phyloP scores from a whole-genome alignment of 257 asterid genomes.

The Henckelia pumila region DNA sequence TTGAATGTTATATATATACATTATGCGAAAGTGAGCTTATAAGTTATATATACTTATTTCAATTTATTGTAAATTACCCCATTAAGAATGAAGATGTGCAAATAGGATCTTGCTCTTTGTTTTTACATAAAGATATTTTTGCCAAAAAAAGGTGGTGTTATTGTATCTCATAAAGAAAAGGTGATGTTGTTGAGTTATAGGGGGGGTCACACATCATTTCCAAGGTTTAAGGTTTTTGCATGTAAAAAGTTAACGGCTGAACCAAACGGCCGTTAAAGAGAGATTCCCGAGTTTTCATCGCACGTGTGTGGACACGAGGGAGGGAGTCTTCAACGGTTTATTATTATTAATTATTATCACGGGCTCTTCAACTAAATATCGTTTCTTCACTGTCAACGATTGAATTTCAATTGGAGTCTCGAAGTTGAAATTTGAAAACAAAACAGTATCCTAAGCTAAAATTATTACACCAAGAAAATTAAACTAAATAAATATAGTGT shows the following conservation, averaged over 20 bases:
- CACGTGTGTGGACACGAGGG: slow-evolving; percentile 39
- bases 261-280: slow-evolving; percentile 21
- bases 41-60: too few relatives aligned
- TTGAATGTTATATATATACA: too few relatives aligned
- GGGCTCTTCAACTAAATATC: slow-evolving; percentile 13
- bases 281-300: background rate
- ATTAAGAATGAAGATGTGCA: too few relatives aligned
- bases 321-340: slow-evolving; percentile 18
- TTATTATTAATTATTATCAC: slow-evolving; percentile 29
- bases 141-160: too few relatives aligned
- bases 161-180: too few relatives aligned
- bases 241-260: slow-evolving; percentile 9
- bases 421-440: slow-evolving; percentile 17
- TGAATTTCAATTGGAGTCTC: slow-evolving; percentile 7
- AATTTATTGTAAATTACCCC: too few relatives aligned
- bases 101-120: too few relatives aligned
- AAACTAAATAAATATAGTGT: background rate
- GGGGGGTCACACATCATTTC: background rate
- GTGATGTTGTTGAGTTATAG: too few relatives aligned
- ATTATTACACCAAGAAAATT: background rate
- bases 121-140: too few relatives aligned
- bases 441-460: slow-evolving; percentile 30
- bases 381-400: background rate
- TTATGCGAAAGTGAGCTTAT: too few relatives aligned
- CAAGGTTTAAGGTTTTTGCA: background rate